Conservation (phyloP, 768 basidiomycete species). For the Flagelloscypha sp. region DNA sequence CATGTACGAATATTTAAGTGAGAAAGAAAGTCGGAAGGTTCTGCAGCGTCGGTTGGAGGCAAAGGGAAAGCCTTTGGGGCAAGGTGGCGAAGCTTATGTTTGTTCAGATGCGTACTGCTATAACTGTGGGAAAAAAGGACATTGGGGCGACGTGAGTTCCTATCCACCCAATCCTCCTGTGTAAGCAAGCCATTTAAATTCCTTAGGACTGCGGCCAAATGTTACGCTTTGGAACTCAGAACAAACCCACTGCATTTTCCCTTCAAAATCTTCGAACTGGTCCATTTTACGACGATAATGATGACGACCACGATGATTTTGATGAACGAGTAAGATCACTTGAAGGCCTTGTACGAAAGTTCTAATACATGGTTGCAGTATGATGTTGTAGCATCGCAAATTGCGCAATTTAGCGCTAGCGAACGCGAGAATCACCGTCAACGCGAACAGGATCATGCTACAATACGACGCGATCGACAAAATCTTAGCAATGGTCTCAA, state of each 20-base stretch:
- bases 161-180: neutral
- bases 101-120: constrained; percentile 74
- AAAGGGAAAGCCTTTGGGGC: constrained; percentile 41
- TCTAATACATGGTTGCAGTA: too few relatives aligned
- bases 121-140: constrained; percentile 65
- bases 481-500: too few relatives aligned
- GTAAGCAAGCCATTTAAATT: neutral
- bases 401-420: too few relatives aligned
- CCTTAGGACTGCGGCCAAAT: constrained; percentile 54
- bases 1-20: constrained; percentile 62
- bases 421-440: too few relatives aligned
- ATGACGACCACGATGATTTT: neutral
- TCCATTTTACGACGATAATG: constrained; percentile 49
- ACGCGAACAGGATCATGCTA: too few relatives aligned
- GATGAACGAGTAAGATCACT: constrained; percentile 1
- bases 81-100: constrained; percentile 76
- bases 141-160: constrained; percentile 71
- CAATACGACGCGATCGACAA: too few relatives aligned
- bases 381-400: too few relatives aligned
- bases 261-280: constrained; percentile 50
- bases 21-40: constrained; percentile 38
- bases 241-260: constrained; percentile 63
- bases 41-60: constrained; percentile 42
- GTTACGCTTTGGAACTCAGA: constrained; percentile 31
- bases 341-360: too few relatives aligned